phyloP scores from a whole-genome alignment of 2,329 filamentous ascomycete genomes.

The Ophiocordyceps unilateralis region DNA sequence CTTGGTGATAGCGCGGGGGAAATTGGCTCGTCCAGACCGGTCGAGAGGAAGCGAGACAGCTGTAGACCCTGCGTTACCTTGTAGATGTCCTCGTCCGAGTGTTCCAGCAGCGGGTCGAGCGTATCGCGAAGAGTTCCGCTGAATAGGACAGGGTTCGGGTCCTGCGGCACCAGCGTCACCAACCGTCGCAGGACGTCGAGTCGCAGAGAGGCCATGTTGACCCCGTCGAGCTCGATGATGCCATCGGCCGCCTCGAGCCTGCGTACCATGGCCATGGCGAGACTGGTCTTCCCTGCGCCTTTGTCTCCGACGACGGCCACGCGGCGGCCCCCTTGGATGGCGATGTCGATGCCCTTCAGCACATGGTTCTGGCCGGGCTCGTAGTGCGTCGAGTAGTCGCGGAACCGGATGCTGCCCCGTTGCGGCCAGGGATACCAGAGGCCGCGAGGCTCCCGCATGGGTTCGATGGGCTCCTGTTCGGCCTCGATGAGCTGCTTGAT shows the following conservation, averaged over 20 bases:
- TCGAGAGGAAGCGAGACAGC: neutral
- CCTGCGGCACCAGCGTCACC: conserved; percentile 42
- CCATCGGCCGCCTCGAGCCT: neutral
- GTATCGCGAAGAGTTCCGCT: conserved; percentile 39
- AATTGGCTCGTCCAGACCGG: neutral
- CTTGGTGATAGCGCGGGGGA: conserved; percentile 40
- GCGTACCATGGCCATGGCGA: conserved; percentile 25
- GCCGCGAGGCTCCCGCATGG: neutral
- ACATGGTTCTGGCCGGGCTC: neutral
- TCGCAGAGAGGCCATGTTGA: conserved; percentile 20
- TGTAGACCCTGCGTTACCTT: neutral
- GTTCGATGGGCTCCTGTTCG: neutral
- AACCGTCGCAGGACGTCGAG: conserved; percentile 25
- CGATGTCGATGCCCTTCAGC: neutral
- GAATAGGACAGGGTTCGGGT: conserved; percentile 35
- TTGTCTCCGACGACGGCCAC: conserved; percentile 52
- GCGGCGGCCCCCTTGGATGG: conserved; percentile 1
- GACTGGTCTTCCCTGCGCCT: conserved; percentile 60
- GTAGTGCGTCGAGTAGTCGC: conserved; percentile 2
- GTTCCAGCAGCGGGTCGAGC: conserved; percentile 25
- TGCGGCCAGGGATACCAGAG: neutral
- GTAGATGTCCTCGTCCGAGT: neutral
- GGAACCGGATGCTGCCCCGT: conserved; percentile 1
- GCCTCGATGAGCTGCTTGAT: neutral
- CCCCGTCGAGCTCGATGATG: conserved; percentile 8